Evolutionary conservation across 257 asterid species (phyloP), one percentile per base, ranked within the genome.

Genomic region (Osmanthus fragrans): DNA sequence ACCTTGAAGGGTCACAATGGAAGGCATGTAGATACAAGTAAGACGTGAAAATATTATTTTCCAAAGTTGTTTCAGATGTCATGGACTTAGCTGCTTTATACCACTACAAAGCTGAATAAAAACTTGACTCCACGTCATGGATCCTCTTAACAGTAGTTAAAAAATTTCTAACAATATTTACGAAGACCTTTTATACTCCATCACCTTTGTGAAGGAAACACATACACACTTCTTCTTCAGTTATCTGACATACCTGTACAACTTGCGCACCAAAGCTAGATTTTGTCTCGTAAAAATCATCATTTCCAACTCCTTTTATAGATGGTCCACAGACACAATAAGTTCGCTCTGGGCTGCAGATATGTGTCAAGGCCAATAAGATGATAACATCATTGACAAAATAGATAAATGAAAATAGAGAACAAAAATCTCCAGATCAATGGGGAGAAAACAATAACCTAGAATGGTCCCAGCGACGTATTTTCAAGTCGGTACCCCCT

Each of bases 381-480:
- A 36, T 19, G 65, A 39, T 33, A 79, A 76, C 73, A 25, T 63
- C 10, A 45, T 19, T 25, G 34, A 58, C 32, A 75, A 73, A 76
- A 60, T 49, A 23, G 66, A 70, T 2, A 81, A 19, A 23, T 7
- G 33, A 12, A 23, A 25, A 23, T 23, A 63, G 36, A 63, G 77
- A 76, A 34, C 23, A 76, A 63, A 12, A 70, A 70, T 69, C 51
- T 42, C 54, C 67, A 79, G 69, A 56, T 56, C 68, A 60, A 11
- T 13, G 18, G 69, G 34, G 34, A 12, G 7, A 25, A 36, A 73
- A 73, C 49, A 32, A 36, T 58, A 70, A 93, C 99, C 98, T 93
- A 85, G 91, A 89, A 81, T 96, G 99, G 79, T 96, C 95, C 99
- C 99, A 96, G 45, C 97, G 92, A 27, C 99, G 99, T 76, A 96